phyloP scores from a whole-genome alignment of 208 protist genomes.

The Perkinsela sp. region DNA sequence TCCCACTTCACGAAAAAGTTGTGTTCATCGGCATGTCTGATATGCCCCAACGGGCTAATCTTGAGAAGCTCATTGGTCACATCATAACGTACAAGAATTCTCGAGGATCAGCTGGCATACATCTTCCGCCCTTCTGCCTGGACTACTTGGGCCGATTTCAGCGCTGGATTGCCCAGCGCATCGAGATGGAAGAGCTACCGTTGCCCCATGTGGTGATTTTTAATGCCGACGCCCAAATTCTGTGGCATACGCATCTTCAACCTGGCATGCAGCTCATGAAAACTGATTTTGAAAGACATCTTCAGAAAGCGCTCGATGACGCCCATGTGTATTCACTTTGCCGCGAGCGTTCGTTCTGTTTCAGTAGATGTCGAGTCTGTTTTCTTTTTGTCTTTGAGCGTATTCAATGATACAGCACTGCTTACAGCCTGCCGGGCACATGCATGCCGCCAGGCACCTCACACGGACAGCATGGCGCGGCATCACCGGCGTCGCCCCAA shows the following conservation, averaged over 20 bases:
- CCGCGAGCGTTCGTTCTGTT: no score
- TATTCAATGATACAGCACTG: no score
- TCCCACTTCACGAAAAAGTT: not conserved
- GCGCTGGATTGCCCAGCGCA: not conserved
- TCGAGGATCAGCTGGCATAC: no score
- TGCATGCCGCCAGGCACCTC: no score
- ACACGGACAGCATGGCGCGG: slow-evolving; percentile 8
- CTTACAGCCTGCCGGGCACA: no score
- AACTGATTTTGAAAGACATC: not conserved
- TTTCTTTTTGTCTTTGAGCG: not conserved
- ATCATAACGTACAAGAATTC: no score
- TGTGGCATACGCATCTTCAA: not conserved
- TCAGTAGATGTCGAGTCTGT: not conserved
- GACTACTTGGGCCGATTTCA: not conserved
- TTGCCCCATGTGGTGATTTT: not conserved
- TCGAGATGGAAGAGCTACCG: not conserved
- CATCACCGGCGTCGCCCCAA: slow-evolving; percentile 36
- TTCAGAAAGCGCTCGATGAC: not conserved
- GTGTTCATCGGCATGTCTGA: not conserved
- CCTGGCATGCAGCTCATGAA: not conserved
- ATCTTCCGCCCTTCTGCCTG: not conserved
- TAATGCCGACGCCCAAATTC: not conserved
- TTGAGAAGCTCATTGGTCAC: not conserved
- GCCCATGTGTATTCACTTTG: no score
- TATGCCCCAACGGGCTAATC: not conserved